A percentile compares a stretch with the other conserved stretches of the same genome.
phyloP scores from a whole-genome alignment of 768 basidiomycete genomes.

The Tulasnella sp. region DNA sequence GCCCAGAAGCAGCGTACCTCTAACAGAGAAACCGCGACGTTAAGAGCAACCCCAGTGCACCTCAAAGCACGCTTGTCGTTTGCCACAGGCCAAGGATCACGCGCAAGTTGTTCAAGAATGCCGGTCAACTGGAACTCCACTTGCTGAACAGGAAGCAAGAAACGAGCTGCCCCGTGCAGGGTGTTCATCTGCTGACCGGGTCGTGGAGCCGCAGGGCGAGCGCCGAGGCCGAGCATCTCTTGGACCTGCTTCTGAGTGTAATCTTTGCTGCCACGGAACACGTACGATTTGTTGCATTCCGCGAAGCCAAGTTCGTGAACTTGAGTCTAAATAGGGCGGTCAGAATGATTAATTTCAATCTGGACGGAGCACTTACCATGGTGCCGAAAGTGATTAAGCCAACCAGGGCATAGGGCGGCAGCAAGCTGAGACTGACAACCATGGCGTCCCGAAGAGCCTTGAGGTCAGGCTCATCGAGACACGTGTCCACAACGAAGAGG shows the following conservation, averaged over 20 bases:
- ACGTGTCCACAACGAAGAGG: conserved; percentile 96
- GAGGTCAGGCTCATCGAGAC: conserved; percentile 92
- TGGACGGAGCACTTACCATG: conserved; percentile 64
- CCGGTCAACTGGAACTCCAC: conserved; percentile 96
- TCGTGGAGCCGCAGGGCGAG: conserved; percentile 81
- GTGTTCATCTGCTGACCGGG: conserved; percentile 73
- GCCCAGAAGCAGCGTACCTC: conserved; percentile 56
- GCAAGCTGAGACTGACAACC: conserved; percentile 87
- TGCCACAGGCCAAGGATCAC: conserved; percentile 98
- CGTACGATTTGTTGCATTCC: conserved; percentile 97
- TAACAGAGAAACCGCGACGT: conserved; percentile 88
- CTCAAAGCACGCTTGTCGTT: conserved; percentile 90
- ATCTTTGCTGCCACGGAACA: conserved; percentile 98
- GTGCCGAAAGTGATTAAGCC: conserved; percentile 97
- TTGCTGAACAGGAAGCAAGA: conserved; percentile 88
- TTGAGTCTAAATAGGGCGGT: conserved; percentile 66
- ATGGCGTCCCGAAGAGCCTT: conserved; percentile 95
- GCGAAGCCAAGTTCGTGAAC: conserved; percentile 97
- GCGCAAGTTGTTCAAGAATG: conserved; percentile 81
- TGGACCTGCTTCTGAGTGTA: conserved; percentile 95
- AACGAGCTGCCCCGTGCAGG: conserved; percentile 78
- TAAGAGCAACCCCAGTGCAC: conserved; percentile 93
- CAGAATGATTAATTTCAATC: conserved; percentile 3
- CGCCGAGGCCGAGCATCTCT: conserved; percentile 92
- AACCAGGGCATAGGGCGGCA: conserved; percentile 93